Evolutionary conservation across 2,329 filamentous ascomycete species (phyloP), one percentile per base, ranked within the genome.

Genomic region (Pleomassaria siparia): DNA sequence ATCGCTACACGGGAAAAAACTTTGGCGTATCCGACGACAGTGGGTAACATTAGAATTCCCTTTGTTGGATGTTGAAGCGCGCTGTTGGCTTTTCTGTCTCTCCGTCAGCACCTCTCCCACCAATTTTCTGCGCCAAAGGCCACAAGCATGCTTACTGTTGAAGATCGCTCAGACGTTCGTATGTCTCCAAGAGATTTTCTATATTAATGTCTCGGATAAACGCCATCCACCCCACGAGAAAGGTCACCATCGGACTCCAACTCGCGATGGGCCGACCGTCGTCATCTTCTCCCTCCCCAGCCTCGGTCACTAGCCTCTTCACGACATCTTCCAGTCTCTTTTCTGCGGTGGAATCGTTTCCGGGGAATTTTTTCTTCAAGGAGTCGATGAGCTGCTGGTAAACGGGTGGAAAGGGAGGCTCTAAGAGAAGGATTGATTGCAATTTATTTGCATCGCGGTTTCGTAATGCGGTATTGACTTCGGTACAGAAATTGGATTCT

Each of bases 171-270:
- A 96, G 79, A 60, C 87, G 72, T 47, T 88, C 80, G 64, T 95
- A 90, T 3, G 91, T 87, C 46, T 82, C 80, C 22, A 92, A 73
- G 32, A 94, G 74, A 62, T 95, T 86, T 11, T 85, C 81, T 41
- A 88, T 84, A 60, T 95, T 80, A 25, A 92, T 85, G 62, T 95
- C 89, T 46, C 91, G 78, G 76, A 92, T 83, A 60, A 91, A 95
- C 36, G 81, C 76, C 54, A 96, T 77, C 63, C 95, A 96, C 41
- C 89, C 84, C 59, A 84, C 87, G 69, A 95, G 82, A 63, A 96
- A 95, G 2, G 83, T 80, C 41, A 87, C 77, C 66, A 96, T 90
- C 1, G 87, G 83, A 0, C 84, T 82, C 89, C 90, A 95, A 0
- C 80, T 78, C 7, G 85, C 84, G 11, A 69, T 50, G 5, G 60